Base-by-base conservation (phyloP, 116 monocot species). In the Posidonia oceanica region DNA sequence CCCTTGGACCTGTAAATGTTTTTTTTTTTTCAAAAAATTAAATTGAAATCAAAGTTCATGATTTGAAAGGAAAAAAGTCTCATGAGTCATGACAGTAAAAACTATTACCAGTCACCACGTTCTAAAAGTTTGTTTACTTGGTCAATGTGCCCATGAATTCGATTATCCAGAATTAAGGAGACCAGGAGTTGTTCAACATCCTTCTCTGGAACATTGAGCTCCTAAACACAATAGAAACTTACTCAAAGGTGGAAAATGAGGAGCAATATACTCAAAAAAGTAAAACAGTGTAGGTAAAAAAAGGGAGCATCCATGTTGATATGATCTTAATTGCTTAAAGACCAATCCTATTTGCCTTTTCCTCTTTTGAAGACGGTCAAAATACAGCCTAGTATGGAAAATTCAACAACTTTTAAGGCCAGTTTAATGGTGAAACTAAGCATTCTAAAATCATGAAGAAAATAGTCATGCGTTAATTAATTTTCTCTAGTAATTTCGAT, bases 111-210 rank as follows among this genome's bases (percentile, higher is more conserved):
- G 85, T 99, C 99, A 60, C 99, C 79, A 36, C 88, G 72, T 62
- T 99, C 99, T 66, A 99, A 77, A 40, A 94, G 81, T 62, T 83
- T 83, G 77, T 99, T 99, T 53, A 99, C 94, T 78, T 99, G 94
- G 82, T 99, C 99, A 61, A 99, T 99, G 67, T 99, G 86, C 23
- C 99, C 94, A 51, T 93, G 81, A 71, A 99, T 81, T 8, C 86
- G 82, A 73, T 93, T 88, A 67, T 93, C 99, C 21, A 99, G 77
- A 73, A 94, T 99, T 56, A 99, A 79, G 7, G 99, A 94, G 42
- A 99, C 94, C 73, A 99, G 72, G 8, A 99, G 93, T 71, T 99
- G 90, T 78, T 88, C 94, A 54, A 94, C 99, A 74, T 99, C 99
- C 71, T 88, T 91, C 76, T 99, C 99, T 36, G 91, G 94, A 75